Conservation (phyloP, 164 flowering plant species). For the Nymphaea colorata region DNA sequence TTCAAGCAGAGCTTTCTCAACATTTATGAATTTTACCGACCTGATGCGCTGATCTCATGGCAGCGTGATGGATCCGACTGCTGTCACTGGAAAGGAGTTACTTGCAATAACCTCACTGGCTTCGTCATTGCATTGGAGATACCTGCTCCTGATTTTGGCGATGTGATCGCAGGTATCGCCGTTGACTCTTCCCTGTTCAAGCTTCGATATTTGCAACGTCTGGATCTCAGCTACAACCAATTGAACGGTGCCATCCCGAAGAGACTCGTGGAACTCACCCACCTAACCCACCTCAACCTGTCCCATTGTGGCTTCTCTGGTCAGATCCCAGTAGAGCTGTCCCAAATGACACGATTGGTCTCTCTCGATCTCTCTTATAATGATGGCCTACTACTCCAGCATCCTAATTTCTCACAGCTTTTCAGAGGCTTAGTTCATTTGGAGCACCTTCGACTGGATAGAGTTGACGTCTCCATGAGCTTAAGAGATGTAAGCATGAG, state of each 20-base stretch:
- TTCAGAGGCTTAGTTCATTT: not conserved
- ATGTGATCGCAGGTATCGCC: not conserved
- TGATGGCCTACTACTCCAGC: not conserved
- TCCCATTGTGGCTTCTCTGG: constrained; percentile 37
- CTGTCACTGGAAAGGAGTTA: not conserved
- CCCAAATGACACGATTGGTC: constrained; percentile 16
- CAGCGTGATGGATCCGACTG: not conserved
- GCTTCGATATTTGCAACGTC: not conserved
- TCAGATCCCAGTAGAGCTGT: constrained; percentile 27
- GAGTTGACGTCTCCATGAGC: not conserved
- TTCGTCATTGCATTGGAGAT: not conserved
- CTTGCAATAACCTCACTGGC: not conserved
- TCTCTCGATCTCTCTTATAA: constrained; percentile 8
- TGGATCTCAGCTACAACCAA: not conserved
- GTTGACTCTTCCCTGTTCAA: not conserved
- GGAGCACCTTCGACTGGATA: not conserved
- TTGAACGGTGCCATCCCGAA: not conserved
- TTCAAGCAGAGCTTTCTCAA: not conserved
- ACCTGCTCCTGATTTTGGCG: not conserved
- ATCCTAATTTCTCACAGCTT: not conserved
- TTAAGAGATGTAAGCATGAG: not conserved
- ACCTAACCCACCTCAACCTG: constrained; percentile 29
- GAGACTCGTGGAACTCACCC: not conserved
- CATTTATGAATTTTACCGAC: not conserved
- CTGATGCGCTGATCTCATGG: not conserved